Percentiles rank a stretch among this genome's conserved stretches.
Conservation (phyloP, 345 rosid species). For the Camelina sativa region DNA sequence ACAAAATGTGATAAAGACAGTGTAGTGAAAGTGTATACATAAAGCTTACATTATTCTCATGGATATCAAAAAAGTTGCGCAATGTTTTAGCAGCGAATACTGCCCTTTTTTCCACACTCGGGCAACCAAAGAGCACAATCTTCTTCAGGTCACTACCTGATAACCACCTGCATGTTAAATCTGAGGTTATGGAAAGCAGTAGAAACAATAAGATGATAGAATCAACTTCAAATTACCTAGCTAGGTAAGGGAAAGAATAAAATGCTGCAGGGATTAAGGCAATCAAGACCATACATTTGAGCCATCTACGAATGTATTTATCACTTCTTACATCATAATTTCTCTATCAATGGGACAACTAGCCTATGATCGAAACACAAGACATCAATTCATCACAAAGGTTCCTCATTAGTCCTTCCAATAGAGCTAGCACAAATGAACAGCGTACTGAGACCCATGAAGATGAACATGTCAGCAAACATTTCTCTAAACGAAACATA, state of each 20-base stretch:
- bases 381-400: constrained; percentile 18
- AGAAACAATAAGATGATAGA: constrained; percentile 1
- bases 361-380: not conserved
- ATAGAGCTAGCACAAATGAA: not conserved
- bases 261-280: constrained; percentile 4
- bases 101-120: constrained; percentile 52
- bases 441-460: not conserved
- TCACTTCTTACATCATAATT: not conserved
- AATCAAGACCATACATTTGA: constrained; percentile 20
- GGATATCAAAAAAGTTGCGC: constrained; percentile 65
- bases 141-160: constrained; percentile 73
- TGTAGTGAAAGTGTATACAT: not conserved
- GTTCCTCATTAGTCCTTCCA: not conserved
- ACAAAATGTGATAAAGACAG: constrained; percentile 9
- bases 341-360: not conserved
- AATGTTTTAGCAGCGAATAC: constrained; percentile 73
- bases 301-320: not conserved
- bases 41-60: constrained; percentile 67
- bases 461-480: not conserved
- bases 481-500: not conserved
- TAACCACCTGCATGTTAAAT: constrained; percentile 67
- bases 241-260: not conserved
- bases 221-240: not conserved
- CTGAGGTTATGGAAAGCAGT: constrained; percentile 13
- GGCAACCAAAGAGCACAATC: constrained; percentile 75